Conservation (phyloP, 2,329 filamentous ascomycete genomes). For the Trichoderma guizhouense region DNA sequence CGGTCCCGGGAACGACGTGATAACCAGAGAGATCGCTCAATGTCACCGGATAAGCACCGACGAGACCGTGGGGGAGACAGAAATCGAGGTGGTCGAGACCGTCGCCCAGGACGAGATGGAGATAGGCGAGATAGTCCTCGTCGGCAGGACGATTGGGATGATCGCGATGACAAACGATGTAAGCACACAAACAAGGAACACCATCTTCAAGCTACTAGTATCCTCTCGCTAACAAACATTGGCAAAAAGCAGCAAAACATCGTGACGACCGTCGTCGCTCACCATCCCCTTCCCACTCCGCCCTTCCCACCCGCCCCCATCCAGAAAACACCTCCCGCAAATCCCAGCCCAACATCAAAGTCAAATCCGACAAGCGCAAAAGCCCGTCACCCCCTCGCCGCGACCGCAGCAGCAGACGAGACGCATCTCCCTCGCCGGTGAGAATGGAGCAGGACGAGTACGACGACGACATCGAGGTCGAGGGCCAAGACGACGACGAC, state of each 20-base stretch:
- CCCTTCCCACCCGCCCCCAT: constrained; percentile 36
- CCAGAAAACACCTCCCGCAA: constrained; percentile 21
- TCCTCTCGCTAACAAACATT: not conserved
- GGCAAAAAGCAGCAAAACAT: constrained; percentile 13
- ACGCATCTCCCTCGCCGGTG: constrained; percentile 15
- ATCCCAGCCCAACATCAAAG: constrained; percentile 30
- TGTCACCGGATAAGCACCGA: constrained; percentile 36
- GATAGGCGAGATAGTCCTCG: constrained; percentile 33
- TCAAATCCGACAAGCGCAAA: constrained; percentile 26
- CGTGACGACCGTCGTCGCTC: constrained; percentile 30
- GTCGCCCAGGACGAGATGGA: constrained; percentile 26
- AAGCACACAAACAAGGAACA: not conserved
- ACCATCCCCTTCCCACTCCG: constrained; percentile 29
- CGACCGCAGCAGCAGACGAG: constrained; percentile 19
- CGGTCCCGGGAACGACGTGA: constrained; percentile 29
- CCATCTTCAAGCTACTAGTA: no score
- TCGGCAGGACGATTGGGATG: constrained; percentile 26
- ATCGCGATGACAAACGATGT: constrained; percentile 27
- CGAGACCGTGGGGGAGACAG: constrained; percentile 39
- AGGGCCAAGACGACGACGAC: constrained; percentile 59
- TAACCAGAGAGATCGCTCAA: constrained; percentile 35
- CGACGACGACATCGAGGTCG: constrained; percentile 33
- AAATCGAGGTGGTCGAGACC: constrained; percentile 31
- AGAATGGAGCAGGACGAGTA: constrained; percentile 24
- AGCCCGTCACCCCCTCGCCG: constrained; percentile 20